Evolutionary conservation across 208 protist species (phyloP).

Genomic region (Crithidia thermophila): DNA sequence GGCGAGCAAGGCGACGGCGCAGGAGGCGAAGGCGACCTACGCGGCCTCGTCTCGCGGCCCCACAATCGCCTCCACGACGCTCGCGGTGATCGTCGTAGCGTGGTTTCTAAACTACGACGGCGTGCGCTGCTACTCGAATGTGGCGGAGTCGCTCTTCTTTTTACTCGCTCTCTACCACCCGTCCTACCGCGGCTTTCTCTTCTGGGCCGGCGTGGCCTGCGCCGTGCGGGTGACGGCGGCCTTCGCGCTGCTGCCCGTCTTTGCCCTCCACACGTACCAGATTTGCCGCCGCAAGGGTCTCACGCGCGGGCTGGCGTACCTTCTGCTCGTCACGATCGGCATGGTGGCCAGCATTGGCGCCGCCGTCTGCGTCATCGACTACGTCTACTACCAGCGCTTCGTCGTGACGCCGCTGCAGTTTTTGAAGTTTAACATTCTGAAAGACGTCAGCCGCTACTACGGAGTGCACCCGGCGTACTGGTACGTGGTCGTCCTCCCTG

Average conservation of each 20-base stretch:
- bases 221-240: conserved; percentile 63
- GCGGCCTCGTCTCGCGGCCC: not conserved
- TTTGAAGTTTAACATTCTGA: conserved; percentile 89
- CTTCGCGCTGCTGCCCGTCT: conserved; percentile 57
- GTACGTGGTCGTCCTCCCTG: conserved; percentile 81
- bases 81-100: conserved; percentile 37
- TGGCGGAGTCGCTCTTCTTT: conserved; percentile 69
- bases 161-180: conserved; percentile 51
- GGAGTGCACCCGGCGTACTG: conserved; percentile 89
- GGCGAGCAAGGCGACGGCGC: not conserved
- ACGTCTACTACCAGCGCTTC: conserved; percentile 53
- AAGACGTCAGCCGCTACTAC: conserved; percentile 82
- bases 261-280: conserved; percentile 37
- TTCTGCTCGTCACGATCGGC: conserved; percentile 22
- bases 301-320: conserved; percentile 13
- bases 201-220: conserved; percentile 61
- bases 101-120: conserved; percentile 70
- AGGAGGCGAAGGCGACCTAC: not conserved
- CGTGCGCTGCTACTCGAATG: conserved; percentile 73
- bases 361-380: conserved; percentile 45
- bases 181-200: conserved; percentile 54
- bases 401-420: conserved; percentile 71
- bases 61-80: conserved; percentile 21
- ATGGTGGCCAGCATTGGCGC: conserved; percentile 32
- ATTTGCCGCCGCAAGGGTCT: conserved; percentile 18